Percentiles rank a stretch among this genome's conserved stretches.
Conservation (phyloP, 2,329 filamentous ascomycete species). For the Zasmidium cellare region DNA sequence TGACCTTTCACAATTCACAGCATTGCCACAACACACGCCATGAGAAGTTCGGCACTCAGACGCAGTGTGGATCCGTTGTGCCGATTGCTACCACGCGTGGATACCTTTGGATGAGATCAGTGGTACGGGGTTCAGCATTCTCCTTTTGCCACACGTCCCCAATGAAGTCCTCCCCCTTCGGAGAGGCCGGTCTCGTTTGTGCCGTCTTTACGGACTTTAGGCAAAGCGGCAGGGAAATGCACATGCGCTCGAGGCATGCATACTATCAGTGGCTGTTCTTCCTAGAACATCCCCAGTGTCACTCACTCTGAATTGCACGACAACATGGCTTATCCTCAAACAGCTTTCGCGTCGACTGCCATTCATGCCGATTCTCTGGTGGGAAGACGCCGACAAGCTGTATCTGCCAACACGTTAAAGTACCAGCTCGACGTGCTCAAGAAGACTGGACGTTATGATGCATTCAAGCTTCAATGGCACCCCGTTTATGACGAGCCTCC, state of each 20-base stretch:
- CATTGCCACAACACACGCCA: too few species aligned
- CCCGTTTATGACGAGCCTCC: constrained; percentile 53
- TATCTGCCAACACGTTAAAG: constrained; percentile 47
- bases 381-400: constrained; percentile 42
- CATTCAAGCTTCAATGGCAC: constrained; percentile 60
- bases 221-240: neutral
- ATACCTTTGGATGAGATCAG: too few species aligned
- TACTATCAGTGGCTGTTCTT: neutral
- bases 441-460: constrained; percentile 54
- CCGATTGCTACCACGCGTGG: too few species aligned
- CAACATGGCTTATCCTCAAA: constrained; percentile 44
- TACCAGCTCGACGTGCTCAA: constrained; percentile 57
- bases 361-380: constrained; percentile 37
- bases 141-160: too few species aligned
- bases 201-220: neutral
- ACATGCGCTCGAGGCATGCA: too few species aligned
- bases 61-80: too few species aligned
- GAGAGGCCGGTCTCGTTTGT: too few species aligned
- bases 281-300: neutral
- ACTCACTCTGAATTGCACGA: neutral
- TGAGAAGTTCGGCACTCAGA: too few species aligned
- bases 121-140: too few species aligned
- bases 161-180: too few species aligned
- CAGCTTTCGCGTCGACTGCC: constrained; percentile 32
- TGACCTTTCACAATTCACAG: too few species aligned